phyloP scores from a whole-genome alignment of 352 stramenopile species.

The Paralagenidium karlingii region DNA sequence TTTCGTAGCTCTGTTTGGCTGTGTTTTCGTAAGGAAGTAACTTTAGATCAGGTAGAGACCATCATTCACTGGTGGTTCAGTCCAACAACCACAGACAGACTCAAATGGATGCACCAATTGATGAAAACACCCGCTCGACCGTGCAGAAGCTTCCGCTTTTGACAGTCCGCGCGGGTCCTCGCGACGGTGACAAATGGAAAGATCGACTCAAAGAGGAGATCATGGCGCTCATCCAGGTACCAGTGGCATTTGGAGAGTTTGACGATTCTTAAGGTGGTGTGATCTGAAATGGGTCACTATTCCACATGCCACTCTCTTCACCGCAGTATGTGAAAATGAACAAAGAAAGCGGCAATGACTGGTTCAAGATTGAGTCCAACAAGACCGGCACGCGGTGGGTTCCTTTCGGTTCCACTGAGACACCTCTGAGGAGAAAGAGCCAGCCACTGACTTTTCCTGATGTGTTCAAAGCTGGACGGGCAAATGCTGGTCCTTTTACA shows the following conservation, averaged over 20 bases:
- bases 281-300: no score
- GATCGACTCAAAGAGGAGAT: slow-evolving; percentile 83
- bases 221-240: slow-evolving; percentile 64
- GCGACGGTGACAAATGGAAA: slow-evolving; percentile 70
- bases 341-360: slow-evolving; percentile 84
- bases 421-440: not conserved
- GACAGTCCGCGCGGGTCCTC: slow-evolving; percentile 56
- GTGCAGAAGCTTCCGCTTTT: slow-evolving; percentile 80
- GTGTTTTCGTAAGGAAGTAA: no score
- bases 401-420: not conserved
- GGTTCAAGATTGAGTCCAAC: slow-evolving; percentile 83
- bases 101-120: slow-evolving; percentile 77
- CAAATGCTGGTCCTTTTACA: slow-evolving; percentile 84
- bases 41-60: no score
- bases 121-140: slow-evolving; percentile 66
- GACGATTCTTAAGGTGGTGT: no score
- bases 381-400: slow-evolving; percentile 53
- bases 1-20: not conserved
- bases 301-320: no score
- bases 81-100: no score
- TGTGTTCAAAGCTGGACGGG: slow-evolving; percentile 37
- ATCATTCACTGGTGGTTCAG: no score
- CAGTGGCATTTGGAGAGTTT: not conserved
- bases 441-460: not conserved
- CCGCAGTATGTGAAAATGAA: slow-evolving; percentile 82